A percentile compares a stretch with the other conserved stretches of the same genome.
Evolutionary conservation across 1,284 basidiomycete genomes (phyloP).

Genomic region (Apiotrichum laibachii): DNA sequence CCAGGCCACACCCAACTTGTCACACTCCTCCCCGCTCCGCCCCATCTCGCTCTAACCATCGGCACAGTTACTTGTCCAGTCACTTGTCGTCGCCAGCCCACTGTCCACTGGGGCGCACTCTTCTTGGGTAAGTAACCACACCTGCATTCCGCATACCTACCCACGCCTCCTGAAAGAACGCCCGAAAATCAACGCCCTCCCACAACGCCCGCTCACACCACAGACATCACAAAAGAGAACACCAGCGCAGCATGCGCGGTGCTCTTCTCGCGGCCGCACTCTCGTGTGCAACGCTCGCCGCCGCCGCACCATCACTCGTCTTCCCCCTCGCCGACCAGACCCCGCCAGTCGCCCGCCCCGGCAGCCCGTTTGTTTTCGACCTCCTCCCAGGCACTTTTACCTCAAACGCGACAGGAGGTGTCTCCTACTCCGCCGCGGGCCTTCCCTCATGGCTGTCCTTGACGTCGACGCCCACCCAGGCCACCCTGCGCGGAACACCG

Average conservation of each 20-base stretch:
- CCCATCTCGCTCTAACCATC: too few relatives aligned
- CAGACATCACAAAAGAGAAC: neutral
- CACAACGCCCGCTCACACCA: too few relatives aligned
- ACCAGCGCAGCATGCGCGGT: conserved; percentile 21
- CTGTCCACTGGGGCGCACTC: too few relatives aligned
- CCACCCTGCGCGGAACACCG: conserved; percentile 44
- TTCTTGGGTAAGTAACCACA: too few relatives aligned
- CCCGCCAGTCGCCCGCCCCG: conserved; percentile 52
- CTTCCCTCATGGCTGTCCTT: conserved; percentile 56
- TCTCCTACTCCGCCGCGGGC: conserved; percentile 47
- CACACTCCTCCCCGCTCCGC: too few relatives aligned
- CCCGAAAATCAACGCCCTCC: too few relatives aligned
- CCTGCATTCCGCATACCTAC: too few relatives aligned
- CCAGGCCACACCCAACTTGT: too few relatives aligned
- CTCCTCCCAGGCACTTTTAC: conserved; percentile 49
- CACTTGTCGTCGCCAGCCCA: too few relatives aligned
- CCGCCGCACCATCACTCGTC: conserved; percentile 46
- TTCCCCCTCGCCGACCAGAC: conserved; percentile 48
- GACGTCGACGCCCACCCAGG: conserved; percentile 31
- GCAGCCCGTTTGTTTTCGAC: conserved; percentile 45
- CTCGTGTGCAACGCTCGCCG: conserved; percentile 8
- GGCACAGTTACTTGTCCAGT: too few relatives aligned
- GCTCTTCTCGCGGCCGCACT: conserved; percentile 6
- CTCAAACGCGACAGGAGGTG: conserved; percentile 29
- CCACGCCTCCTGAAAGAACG: too few relatives aligned